Evolutionary conservation across 2,329 filamentous ascomycete species (phyloP).

Genomic region (Penicillium thymicola): DNA sequence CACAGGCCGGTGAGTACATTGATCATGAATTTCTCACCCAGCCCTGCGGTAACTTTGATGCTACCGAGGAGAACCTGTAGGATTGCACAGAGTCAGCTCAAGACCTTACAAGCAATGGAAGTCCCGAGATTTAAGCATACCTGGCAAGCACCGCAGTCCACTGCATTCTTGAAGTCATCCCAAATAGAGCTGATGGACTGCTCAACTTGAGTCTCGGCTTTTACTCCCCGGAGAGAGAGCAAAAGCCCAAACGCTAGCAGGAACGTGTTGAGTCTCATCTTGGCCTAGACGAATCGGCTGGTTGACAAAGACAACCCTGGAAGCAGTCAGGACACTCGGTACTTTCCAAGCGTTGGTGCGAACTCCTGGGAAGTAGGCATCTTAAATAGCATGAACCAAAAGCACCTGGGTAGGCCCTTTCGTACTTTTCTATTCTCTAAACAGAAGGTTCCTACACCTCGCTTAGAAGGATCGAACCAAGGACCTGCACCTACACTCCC

Average conservation of each 20-base stretch:
- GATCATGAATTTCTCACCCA: conserved; percentile 46
- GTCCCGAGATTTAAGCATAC: conserved; percentile 11
- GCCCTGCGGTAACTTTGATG: conserved; percentile 45
- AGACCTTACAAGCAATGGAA: not conserved
- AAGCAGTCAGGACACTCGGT: not conserved
- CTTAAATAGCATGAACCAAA: not conserved
- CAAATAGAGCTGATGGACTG: conserved; percentile 24
- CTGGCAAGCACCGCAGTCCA: conserved; percentile 34
- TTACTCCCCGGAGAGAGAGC: conserved; percentile 7
- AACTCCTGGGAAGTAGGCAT: not conserved
- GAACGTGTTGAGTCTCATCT: conserved; percentile 15
- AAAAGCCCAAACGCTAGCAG: conserved; percentile 10
- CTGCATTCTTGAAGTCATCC: conserved; percentile 31
- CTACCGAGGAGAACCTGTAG: conserved; percentile 34
- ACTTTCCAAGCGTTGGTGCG: not conserved
- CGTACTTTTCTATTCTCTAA: not conserved
- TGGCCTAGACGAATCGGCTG: not conserved
- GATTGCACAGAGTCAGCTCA: not conserved
- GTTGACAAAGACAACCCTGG: not conserved
- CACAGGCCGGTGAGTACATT: conserved; percentile 38
- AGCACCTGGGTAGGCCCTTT: not conserved
- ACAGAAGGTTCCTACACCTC: not conserved
- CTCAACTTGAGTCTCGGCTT: conserved; percentile 10
- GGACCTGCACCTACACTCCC: not conserved
- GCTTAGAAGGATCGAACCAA: conserved; percentile 2